Evolutionary conservation across 75 land plant species (phyloP).

Genomic region (Sequoia sempervirens): DNA sequence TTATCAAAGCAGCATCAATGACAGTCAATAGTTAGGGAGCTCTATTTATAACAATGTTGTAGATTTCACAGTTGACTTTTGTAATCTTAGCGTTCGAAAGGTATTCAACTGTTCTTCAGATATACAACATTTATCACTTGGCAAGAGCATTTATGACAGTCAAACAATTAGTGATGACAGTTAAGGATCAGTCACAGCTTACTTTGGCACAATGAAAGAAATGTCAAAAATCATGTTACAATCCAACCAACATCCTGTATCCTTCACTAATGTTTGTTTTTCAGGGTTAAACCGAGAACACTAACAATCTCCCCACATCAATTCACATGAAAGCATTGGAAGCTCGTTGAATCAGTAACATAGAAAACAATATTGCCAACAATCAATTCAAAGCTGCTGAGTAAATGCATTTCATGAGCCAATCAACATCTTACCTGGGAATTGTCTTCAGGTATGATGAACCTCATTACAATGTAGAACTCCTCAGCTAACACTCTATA

Average conservation of each 20-base stretch:
- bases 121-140: neutral
- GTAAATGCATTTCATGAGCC: too few relatives aligned
- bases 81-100: neutral
- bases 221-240: neutral
- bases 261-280: neutral
- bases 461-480: too few relatives aligned
- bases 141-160: neutral
- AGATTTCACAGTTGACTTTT: neutral
- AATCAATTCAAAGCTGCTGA: too few relatives aligned
- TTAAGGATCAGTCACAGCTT: neutral
- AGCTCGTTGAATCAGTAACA: too few relatives aligned
- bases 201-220: neutral
- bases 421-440: too few relatives aligned
- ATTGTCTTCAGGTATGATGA: too few relatives aligned
- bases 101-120: neutral
- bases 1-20: neutral
- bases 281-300: too few relatives aligned
- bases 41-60: neutral
- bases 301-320: too few relatives aligned
- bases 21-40: neutral
- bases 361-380: too few relatives aligned
- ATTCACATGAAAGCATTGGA: too few relatives aligned
- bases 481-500: too few relatives aligned
- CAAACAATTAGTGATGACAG: neutral
- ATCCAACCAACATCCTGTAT: neutral